Conservation (phyloP, 257 asterid species). For the Fraxinus excelsior region DNA sequence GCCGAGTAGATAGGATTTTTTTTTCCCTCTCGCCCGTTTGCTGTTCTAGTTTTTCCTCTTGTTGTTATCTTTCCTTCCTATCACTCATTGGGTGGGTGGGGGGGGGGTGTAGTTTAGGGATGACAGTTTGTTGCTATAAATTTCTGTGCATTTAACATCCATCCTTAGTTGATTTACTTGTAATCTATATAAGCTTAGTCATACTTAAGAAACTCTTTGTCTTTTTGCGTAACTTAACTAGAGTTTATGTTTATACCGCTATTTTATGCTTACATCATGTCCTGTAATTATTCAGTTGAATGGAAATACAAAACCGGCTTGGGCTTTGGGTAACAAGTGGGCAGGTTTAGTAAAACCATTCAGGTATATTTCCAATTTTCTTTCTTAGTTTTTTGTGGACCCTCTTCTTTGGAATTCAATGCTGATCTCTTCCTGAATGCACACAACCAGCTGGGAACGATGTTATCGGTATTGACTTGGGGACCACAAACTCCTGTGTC, state of each 20-base stretch:
- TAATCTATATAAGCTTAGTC: too few species aligned
- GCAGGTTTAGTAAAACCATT: neutral
- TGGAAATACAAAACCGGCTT: neutral
- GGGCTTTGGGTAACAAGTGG: neutral
- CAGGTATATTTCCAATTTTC: neutral
- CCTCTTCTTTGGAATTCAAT: neutral
- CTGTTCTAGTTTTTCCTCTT: neutral
- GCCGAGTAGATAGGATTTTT: neutral
- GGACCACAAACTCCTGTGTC: slow-evolving; percentile 30
- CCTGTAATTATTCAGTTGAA: neutral
- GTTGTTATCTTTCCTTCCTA: too few species aligned
- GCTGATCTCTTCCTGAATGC: neutral
- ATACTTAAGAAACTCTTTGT: too few species aligned
- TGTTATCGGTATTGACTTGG: slow-evolving; percentile 31
- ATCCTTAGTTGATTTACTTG: too few species aligned
- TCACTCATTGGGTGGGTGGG: too few species aligned
- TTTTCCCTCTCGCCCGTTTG: neutral
- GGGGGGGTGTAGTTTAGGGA: too few species aligned
- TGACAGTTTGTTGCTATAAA: too few species aligned
- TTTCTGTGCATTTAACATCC: too few species aligned
- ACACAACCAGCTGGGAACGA: slow-evolving; percentile 20
- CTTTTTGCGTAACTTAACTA: too few species aligned
- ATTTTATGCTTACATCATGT: neutral
- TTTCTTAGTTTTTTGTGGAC: neutral
- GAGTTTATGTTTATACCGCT: neutral